Conservation (phyloP, 176 grass and related monocot species). For the Zoysia pacifica region DNA sequence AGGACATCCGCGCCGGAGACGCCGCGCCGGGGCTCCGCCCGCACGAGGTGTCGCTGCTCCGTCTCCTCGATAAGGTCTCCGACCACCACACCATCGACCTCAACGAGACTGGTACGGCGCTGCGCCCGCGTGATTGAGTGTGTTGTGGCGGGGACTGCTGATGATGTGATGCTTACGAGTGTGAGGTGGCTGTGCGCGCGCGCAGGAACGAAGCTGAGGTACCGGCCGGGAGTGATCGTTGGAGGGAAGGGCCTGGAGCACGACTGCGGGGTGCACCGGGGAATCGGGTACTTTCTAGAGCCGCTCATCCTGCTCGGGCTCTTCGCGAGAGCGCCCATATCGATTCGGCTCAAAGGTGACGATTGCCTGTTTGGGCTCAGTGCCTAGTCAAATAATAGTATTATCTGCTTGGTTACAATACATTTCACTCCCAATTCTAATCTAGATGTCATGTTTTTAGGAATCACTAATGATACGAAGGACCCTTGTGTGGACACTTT, state of each 20-base stretch:
- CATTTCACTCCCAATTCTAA: background rate
- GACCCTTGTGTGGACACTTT: conserved; percentile 82
- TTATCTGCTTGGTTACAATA: background rate
- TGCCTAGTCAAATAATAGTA: background rate
- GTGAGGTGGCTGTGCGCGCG: background rate
- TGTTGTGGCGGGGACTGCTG: too few species aligned
- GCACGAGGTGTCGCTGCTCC: conserved; percentile 80
- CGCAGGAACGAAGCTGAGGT: conserved; percentile 76
- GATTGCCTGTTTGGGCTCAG: background rate
- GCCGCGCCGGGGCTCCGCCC: conserved; percentile 65
- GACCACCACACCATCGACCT: conserved; percentile 73
- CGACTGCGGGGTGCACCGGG: conserved; percentile 72
- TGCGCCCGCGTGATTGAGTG: background rate
- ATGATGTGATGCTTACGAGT: background rate
- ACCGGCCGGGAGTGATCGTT: conserved; percentile 63
- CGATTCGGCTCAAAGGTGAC: conserved; percentile 70
- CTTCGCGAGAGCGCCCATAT: conserved; percentile 63
- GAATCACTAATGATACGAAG: conserved; percentile 90
- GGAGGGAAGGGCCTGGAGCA: conserved; percentile 70
- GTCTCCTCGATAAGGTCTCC: conserved; percentile 78
- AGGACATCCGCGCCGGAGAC: conserved; percentile 70
- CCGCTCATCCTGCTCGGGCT: conserved; percentile 72
- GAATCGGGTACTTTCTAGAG: conserved; percentile 88
- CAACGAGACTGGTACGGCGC: conserved; percentile 62
- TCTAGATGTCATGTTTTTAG: conserved; percentile 38